Evolutionary conservation across 2,329 filamentous ascomycete species (phyloP).

Genomic region (Alternaria arbusti): DNA sequence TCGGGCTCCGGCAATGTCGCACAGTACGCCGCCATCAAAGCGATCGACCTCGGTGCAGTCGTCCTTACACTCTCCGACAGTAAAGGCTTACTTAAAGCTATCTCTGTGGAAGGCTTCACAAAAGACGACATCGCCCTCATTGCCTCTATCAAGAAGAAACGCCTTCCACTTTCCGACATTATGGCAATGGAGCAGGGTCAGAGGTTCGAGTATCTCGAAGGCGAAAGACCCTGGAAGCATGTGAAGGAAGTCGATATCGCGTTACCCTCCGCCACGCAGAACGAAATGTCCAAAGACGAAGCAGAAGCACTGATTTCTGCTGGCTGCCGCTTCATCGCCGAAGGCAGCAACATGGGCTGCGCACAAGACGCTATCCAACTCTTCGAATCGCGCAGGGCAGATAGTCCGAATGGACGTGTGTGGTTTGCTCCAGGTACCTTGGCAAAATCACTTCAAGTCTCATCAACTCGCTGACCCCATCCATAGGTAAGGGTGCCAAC

Average conservation of each 20-base stretch:
- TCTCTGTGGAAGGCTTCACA: neutral
- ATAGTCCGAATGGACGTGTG: neutral
- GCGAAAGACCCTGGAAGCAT: neutral
- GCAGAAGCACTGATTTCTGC: neutral
- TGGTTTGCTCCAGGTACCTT: neutral
- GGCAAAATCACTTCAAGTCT: neutral
- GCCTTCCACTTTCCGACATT: neutral
- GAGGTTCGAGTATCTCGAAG: neutral
- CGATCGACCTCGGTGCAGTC: neutral
- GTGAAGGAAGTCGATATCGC: neutral
- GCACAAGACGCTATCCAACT: neutral
- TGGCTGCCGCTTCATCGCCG: neutral
- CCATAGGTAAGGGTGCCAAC: neutral
- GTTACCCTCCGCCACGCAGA: neutral
- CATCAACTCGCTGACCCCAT: neutral
- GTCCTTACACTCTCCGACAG: neutral
- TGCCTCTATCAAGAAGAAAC: neutral
- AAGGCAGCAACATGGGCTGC: neutral
- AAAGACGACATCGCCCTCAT: neutral
- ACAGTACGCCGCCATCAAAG: neutral
- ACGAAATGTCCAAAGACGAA: neutral
- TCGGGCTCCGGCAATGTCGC: neutral
- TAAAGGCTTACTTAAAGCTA: neutral
- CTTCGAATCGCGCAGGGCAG: neutral
- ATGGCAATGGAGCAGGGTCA: neutral